Evolutionary conservation across 1,139 yeast species (phyloP).

Genomic region (Lodderomyces oxycetoniae): DNA sequence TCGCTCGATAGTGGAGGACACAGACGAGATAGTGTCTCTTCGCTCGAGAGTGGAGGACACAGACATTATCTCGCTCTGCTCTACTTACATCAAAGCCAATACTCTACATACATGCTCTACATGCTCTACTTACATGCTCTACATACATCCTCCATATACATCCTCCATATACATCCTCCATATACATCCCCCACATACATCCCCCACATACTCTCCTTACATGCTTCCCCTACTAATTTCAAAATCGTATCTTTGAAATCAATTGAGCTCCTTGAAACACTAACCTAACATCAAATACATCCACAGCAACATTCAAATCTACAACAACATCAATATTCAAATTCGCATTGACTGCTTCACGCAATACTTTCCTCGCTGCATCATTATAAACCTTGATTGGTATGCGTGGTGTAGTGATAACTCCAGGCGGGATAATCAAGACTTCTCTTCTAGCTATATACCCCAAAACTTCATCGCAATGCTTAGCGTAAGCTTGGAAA

Average conservation of each 20-base stretch:
- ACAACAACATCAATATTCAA: conserved; percentile 45
- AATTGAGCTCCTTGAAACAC: conserved; percentile 38
- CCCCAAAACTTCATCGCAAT: conserved; percentile 44
- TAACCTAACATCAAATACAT: conserved; percentile 33
- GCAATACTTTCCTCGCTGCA: conserved; percentile 35
- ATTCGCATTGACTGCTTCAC: conserved; percentile 47
- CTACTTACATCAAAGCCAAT: too few species aligned
- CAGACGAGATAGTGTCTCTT: too few species aligned
- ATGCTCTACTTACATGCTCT: too few species aligned
- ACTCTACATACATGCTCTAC: too few species aligned
- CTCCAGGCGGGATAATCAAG: conserved; percentile 45
- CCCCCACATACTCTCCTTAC: conserved; percentile 1
- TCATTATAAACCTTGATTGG: conserved; percentile 48
- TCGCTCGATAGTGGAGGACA: too few species aligned
- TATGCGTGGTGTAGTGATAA: conserved; percentile 42
- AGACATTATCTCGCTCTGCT: too few species aligned
- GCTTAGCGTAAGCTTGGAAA: conserved; percentile 42
- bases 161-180: neutral
- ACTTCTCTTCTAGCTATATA: conserved; percentile 33
- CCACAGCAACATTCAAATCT: conserved; percentile 33
- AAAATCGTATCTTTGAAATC: conserved; percentile 38
- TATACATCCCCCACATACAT: neutral
- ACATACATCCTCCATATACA: too few species aligned
- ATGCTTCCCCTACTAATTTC: too few species aligned
- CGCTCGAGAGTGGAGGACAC: too few species aligned